phyloP scores from a whole-genome alignment of 306 rosid species.

The Casuarina cunninghamiana region DNA sequence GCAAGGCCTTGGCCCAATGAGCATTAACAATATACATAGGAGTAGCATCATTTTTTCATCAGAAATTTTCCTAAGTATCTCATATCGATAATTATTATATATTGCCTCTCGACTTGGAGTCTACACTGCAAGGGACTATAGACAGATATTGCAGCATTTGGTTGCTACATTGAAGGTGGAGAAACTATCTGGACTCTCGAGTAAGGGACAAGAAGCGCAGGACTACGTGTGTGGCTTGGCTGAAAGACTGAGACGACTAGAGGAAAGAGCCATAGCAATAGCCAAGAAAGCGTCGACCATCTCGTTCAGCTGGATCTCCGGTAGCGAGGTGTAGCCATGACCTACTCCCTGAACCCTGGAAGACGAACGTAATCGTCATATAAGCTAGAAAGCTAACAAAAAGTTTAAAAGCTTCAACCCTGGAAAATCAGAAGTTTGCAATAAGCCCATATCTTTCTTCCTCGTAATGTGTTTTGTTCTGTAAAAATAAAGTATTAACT shows the following conservation, averaged over 20 bases:
- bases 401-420: no score
- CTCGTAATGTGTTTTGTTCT: no score
- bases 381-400: no score
- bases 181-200: constrained; percentile 11
- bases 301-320: constrained; percentile 20
- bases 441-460: no score
- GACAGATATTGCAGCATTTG: constrained; percentile 74
- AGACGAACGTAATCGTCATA: no score
- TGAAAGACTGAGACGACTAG: constrained; percentile 65
- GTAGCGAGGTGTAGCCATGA: not conserved
- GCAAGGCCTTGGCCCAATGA: no score
- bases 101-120: constrained; percentile 79
- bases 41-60: no score
- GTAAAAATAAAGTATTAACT: no score
- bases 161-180: constrained; percentile 76
- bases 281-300: not conserved
- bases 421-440: no score
- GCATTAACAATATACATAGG: no score
- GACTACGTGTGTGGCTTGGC: constrained; percentile 15
- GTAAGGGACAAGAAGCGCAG: constrained; percentile 12
- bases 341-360: no score
- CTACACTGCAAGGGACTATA: constrained; percentile 81
- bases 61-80: no score
- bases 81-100: not conserved
- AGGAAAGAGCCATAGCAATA: not conserved